Conservation (phyloP, 495 filamentous ascomycete genomes). For the Rostrohypoxylon terebratum region DNA sequence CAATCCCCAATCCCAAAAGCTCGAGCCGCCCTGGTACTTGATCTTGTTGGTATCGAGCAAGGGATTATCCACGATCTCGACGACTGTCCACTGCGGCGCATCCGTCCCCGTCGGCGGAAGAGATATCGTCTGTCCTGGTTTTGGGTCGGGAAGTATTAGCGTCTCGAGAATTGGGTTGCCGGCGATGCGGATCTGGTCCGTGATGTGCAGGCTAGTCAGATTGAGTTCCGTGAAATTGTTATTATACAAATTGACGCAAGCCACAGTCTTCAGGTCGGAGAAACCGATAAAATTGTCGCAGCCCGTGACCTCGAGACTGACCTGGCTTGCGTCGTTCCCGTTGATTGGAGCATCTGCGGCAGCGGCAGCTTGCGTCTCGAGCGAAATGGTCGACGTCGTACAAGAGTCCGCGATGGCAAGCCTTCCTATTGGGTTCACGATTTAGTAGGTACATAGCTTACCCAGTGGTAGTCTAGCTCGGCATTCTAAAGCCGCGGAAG, state of each 20-base stretch:
- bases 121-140: slow-evolving; percentile 15
- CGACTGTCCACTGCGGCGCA: slow-evolving; percentile 31
- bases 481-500: not conserved
- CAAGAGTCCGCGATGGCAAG: slow-evolving; percentile 24
- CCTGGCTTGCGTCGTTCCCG: not conserved
- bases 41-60: slow-evolving; percentile 14
- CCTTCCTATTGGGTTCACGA: not conserved
- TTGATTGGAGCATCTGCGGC: not conserved
- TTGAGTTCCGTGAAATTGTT: slow-evolving; percentile 27
- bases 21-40: slow-evolving; percentile 24
- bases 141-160: slow-evolving; percentile 16
- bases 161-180: slow-evolving; percentile 30
- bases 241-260: slow-evolving; percentile 19
- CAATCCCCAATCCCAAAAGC: slow-evolving; percentile 30
- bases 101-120: slow-evolving; percentile 28
- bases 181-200: slow-evolving; percentile 30
- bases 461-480: not conserved
- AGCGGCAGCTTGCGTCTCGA: slow-evolving; percentile 3
- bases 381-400: slow-evolving; percentile 23
- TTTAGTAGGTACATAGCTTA: not conserved
- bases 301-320: slow-evolving; percentile 29
- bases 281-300: slow-evolving; percentile 7
- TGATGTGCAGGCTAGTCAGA: slow-evolving; percentile 19
- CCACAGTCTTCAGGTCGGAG: slow-evolving; percentile 6
- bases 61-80: slow-evolving; percentile 29